Evolutionary conservation across 2,329 filamentous ascomycete genomes (phyloP).

Genomic region (Chrysoporthe cubensis): DNA sequence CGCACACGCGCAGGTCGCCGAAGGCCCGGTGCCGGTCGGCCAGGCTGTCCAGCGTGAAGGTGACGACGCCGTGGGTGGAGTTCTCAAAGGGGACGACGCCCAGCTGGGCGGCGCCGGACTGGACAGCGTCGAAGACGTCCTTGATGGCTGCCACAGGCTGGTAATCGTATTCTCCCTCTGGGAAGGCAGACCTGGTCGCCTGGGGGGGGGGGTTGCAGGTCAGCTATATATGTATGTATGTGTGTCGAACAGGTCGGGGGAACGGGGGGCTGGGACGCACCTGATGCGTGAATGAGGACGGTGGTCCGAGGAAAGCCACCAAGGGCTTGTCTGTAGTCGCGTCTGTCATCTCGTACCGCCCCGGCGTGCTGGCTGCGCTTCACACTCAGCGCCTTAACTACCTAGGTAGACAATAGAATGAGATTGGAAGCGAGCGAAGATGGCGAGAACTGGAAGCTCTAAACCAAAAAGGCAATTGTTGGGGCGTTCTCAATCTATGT

Average conservation of each 20-base stretch:
- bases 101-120: slow-evolving; percentile 63
- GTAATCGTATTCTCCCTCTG: slow-evolving; percentile 51
- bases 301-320: slow-evolving; percentile 37
- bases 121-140: slow-evolving; percentile 81
- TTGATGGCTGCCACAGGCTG: slow-evolving; percentile 56
- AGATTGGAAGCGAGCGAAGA: neutral
- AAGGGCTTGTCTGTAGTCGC: slow-evolving; percentile 13
- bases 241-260: neutral
- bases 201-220: slow-evolving; percentile 20
- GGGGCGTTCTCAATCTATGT: neutral
- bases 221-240: neutral
- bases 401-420: neutral
- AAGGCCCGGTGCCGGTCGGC: slow-evolving; percentile 71
- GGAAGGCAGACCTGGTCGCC: slow-evolving; percentile 47
- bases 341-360: neutral
- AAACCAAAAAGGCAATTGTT: neutral
- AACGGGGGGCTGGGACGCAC: slow-evolving; percentile 25
- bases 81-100: slow-evolving; percentile 96
- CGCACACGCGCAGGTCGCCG: slow-evolving; percentile 73
- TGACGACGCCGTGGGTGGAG: slow-evolving; percentile 89
- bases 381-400: neutral
- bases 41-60: slow-evolving; percentile 87
- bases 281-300: slow-evolving; percentile 37
- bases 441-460: neutral
- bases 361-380: neutral